Percentiles rank a stretch among this genome's conserved stretches.
phyloP scores from a whole-genome alignment of 352 stramenopile genomes.

The Pythium myriotylum region DNA sequence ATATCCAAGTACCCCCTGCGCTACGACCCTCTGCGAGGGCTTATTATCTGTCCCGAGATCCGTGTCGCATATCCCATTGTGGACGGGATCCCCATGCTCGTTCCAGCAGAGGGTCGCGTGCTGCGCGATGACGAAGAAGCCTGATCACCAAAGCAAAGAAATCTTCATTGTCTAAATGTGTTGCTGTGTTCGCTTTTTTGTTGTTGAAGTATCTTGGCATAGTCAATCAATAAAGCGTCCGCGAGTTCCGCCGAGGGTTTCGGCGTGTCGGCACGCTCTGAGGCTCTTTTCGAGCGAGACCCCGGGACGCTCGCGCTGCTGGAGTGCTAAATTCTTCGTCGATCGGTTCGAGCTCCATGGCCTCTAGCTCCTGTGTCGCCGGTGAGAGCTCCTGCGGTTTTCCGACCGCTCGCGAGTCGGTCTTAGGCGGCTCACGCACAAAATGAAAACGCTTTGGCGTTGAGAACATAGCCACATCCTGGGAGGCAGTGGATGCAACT shows the following conservation, averaged over 20 bases:
- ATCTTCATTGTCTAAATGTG: background rate
- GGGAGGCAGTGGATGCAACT: constrained; percentile 33
- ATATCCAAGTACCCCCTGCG: constrained; percentile 85
- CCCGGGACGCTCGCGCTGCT: constrained; percentile 45
- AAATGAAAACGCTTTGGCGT: constrained; percentile 83
- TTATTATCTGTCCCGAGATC: constrained; percentile 83
- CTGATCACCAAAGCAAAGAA: constrained; percentile 6
- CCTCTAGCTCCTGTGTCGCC: constrained; percentile 64
- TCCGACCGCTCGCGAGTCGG: constrained; percentile 55
- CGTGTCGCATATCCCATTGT: constrained; percentile 86
- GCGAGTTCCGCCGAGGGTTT: constrained; percentile 70
- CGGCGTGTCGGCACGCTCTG: constrained; percentile 63
- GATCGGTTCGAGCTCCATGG: constrained; percentile 77
- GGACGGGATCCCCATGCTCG: constrained; percentile 65
- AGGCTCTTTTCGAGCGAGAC: constrained; percentile 46
- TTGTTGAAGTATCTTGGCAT: constrained; percentile 13
- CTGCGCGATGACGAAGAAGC: constrained; percentile 50
- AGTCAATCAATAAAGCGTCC: constrained; percentile 63
- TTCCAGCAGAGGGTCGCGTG: constrained; percentile 74
- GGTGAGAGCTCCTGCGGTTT: constrained; percentile 42
- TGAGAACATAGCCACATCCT: constrained; percentile 38
- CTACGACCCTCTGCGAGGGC: constrained; percentile 59
- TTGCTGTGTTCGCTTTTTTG: background rate
- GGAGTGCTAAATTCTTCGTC: constrained; percentile 85
- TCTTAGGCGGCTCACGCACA: constrained; percentile 60